Percentiles rank a stretch among this genome's conserved stretches.
Evolutionary conservation across 1,284 basidiomycete genomes (phyloP).

Genomic region (Ceratobasidium sp.): DNA sequence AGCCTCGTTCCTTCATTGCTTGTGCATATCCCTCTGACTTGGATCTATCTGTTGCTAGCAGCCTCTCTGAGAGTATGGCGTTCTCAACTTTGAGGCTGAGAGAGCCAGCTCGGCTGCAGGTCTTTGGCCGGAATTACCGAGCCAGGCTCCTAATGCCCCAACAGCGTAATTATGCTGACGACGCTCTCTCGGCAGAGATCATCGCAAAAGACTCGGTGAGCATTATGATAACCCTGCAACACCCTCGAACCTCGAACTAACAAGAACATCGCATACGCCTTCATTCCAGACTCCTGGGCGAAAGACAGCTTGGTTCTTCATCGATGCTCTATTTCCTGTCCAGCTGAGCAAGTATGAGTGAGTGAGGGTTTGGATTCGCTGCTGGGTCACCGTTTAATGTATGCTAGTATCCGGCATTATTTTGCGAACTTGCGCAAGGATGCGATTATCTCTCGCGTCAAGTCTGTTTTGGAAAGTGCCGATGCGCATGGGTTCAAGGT

Average conservation of each 20-base stretch:
- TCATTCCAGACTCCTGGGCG: slow-evolving; percentile 25
- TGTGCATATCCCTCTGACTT: no score
- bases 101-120: slow-evolving; percentile 25
- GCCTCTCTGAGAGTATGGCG: slow-evolving; percentile 8
- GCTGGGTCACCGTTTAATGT: neutral
- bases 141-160: slow-evolving; percentile 14
- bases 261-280: no score
- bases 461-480: slow-evolving; percentile 51
- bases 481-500: slow-evolving; percentile 67
- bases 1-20: neutral
- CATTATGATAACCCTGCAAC: neutral
- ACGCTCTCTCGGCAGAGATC: slow-evolving; percentile 35
- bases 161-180: slow-evolving; percentile 8
- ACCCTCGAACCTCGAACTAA: slow-evolving; percentile 2
- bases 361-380: slow-evolving; percentile 6
- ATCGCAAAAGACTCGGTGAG: slow-evolving; percentile 37
- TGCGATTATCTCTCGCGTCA: slow-evolving; percentile 24
- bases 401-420: slow-evolving; percentile 7
- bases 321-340: slow-evolving; percentile 30
- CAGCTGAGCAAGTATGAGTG: slow-evolving; percentile 32
- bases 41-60: neutral
- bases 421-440: slow-evolving; percentile 36
- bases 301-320: slow-evolving; percentile 34
- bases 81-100: slow-evolving; percentile 16
- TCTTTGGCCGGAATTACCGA: slow-evolving; percentile 29